Evolutionary conservation across 106 monocot species (phyloP).

Genomic region (Dendrobium catenatum): DNA sequence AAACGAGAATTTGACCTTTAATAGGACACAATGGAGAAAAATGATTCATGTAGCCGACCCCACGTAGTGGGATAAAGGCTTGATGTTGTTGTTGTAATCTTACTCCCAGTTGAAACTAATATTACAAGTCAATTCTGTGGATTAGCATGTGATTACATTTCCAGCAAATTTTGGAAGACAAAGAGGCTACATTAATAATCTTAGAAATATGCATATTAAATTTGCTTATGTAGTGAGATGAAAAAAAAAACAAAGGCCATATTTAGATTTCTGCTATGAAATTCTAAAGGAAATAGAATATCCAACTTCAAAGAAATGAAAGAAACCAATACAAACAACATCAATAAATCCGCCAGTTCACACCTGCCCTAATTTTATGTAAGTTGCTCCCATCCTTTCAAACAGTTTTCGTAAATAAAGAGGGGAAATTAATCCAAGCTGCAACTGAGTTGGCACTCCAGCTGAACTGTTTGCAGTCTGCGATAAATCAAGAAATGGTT

Average conservation of each 20-base stretch:
- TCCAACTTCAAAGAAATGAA: not conserved
- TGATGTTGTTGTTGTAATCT: not conserved
- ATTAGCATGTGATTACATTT: slow-evolving; percentile 1
- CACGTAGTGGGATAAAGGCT: no score
- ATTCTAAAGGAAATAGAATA: not conserved
- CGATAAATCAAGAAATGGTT: not conserved
- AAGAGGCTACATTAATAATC: not conserved
- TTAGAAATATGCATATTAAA: not conserved
- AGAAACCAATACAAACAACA: not conserved
- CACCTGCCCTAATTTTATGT: slow-evolving; percentile 97
- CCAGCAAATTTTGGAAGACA: not conserved
- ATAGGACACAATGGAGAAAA: no score
- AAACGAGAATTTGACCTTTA: no score
- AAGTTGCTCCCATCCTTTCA: slow-evolving; percentile 97
- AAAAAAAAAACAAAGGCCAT: not conserved
- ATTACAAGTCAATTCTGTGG: not conserved
- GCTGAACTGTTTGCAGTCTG: slow-evolving; percentile 53
- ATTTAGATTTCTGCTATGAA: not conserved
- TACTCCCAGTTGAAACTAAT: not conserved
- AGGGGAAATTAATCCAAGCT: slow-evolving; percentile 80
- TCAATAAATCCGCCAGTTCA: not conserved
- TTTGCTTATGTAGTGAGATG: not conserved
- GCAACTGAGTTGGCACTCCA: slow-evolving; percentile 39
- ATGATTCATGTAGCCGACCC: no score
- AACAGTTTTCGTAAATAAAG: slow-evolving; percentile 79